Conservation (phyloP, 2,329 filamentous ascomycete genomes). For the Xylaria polymorpha region DNA sequence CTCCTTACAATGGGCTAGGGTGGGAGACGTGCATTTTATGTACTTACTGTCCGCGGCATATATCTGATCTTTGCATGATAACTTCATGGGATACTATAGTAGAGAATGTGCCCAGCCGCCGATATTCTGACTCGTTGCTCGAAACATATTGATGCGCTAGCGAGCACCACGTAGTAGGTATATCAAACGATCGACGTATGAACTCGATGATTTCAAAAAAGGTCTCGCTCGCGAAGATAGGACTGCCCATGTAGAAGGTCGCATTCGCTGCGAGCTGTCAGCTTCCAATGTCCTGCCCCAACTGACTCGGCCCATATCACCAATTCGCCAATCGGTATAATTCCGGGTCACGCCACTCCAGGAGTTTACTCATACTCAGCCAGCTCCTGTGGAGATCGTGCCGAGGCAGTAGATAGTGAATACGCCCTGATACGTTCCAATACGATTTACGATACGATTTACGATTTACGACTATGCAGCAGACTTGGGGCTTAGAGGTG, state of each 20-base stretch:
- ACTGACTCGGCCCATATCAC: conserved; percentile 8
- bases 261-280: conserved; percentile 32
- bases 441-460: conserved; percentile 5
- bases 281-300: conserved; percentile 15
- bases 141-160: conserved; percentile 19
- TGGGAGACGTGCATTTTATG: conserved; percentile 4
- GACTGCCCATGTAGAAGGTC: conserved; percentile 10
- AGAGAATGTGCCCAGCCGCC: neutral
- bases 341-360: conserved; percentile 25
- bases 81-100: neutral
- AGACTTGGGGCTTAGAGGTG: conserved; percentile 7
- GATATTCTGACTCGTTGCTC: conserved; percentile 12
- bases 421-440: neutral
- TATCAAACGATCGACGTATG: conserved; percentile 19
- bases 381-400: conserved; percentile 1
- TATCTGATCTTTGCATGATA: conserved; percentile 21
- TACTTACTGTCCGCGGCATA: neutral
- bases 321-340: conserved; percentile 38
- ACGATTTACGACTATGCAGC: neutral
- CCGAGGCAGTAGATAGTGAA: conserved; percentile 9
- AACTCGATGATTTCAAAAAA: conserved; percentile 15
- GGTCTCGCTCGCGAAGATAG: neutral
- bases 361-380: conserved; percentile 12
- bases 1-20: neutral
- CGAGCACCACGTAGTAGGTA: neutral